Conservation (phyloP, 192 early-diverging fungal genomes). For the Paraglomus occultum region DNA sequence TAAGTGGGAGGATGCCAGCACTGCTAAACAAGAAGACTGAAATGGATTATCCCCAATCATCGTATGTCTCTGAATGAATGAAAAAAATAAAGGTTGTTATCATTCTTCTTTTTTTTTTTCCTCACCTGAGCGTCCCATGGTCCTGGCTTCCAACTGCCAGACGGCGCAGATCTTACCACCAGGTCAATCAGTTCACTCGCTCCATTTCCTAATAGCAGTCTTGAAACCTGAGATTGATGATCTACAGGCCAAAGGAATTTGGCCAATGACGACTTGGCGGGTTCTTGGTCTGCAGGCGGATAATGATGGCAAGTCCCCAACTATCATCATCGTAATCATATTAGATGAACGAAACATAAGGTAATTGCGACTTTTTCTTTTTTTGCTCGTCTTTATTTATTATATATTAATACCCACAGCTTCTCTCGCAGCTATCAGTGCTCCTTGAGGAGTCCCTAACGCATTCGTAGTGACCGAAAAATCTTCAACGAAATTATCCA, state of each 20-base stretch:
- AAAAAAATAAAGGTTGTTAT: background rate
- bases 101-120: no score
- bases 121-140: constrained; percentile 73
- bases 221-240: constrained; percentile 52
- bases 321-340: constrained; percentile 28
- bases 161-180: constrained; percentile 72
- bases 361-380: background rate
- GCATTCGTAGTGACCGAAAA: constrained; percentile 91
- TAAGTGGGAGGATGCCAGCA: background rate
- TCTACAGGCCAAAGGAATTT: constrained; percentile 74
- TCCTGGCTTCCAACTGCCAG: constrained; percentile 81
- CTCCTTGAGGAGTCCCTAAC: constrained; percentile 75
- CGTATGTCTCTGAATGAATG: background rate
- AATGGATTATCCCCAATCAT: background rate
- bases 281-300: constrained; percentile 90
- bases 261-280: constrained; percentile 78
- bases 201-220: constrained; percentile 83
- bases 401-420: constrained; percentile 49
- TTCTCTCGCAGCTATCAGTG: constrained; percentile 69
- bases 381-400: no score
- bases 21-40: background rate
- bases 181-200: constrained; percentile 91
- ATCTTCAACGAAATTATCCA: constrained; percentile 89
- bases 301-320: constrained; percentile 79
- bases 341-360: background rate